These are phyloP conservation scores for Nannochloris sp. DNA, from an alignment of 139 green algal genomes.

Conservation along the genomic window DNA sequence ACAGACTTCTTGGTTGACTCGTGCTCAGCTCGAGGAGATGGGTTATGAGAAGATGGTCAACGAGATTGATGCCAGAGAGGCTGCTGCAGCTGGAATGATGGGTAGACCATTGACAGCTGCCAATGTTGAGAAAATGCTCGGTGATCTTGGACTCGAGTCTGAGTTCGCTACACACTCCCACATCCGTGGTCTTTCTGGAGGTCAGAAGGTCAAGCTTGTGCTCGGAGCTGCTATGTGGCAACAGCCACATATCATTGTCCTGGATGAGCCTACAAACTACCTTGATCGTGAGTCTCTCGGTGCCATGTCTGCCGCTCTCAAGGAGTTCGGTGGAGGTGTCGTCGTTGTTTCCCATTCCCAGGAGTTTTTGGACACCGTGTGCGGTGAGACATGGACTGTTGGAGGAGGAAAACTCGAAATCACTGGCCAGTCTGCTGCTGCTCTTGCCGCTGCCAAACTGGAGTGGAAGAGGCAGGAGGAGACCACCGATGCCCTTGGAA, in stretches of 20 bases:
- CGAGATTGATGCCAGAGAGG: slow-evolving; percentile 83
- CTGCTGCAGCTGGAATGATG: slow-evolving; percentile 67
- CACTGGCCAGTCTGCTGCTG: slow-evolving; percentile 33
- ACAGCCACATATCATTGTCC: slow-evolving; percentile 72
- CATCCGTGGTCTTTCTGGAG: slow-evolving; percentile 76
- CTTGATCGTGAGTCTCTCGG: slow-evolving; percentile 80
- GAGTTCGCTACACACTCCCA: slow-evolving; percentile 85
- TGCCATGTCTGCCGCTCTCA: slow-evolving; percentile 67
- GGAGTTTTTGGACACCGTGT: slow-evolving; percentile 68
- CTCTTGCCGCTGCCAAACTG: slow-evolving; percentile 51
- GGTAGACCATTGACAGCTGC: slow-evolving; percentile 71
- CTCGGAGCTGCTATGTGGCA: slow-evolving; percentile 74
- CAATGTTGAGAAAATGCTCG: slow-evolving; percentile 83
- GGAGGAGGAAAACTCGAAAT: slow-evolving; percentile 55
- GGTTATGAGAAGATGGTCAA: slow-evolving; percentile 83
- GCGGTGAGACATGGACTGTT: slow-evolving; percentile 79
- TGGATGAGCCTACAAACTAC: slow-evolving; percentile 90
- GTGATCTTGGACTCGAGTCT: slow-evolving; percentile 76
- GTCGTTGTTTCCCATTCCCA: slow-evolving; percentile 80
- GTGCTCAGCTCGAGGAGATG: slow-evolving; percentile 70
- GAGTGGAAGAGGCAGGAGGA: slow-evolving; percentile 75
- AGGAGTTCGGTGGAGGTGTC: slow-evolving; percentile 72
- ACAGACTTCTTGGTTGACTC: slow-evolving; percentile 57
- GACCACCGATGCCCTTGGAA: slow-evolving; percentile 75
- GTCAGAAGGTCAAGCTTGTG: slow-evolving; percentile 88